Evolutionary conservation across 257 asterid species (phyloP).

Genomic region (Rehmannia glutinosa): DNA sequence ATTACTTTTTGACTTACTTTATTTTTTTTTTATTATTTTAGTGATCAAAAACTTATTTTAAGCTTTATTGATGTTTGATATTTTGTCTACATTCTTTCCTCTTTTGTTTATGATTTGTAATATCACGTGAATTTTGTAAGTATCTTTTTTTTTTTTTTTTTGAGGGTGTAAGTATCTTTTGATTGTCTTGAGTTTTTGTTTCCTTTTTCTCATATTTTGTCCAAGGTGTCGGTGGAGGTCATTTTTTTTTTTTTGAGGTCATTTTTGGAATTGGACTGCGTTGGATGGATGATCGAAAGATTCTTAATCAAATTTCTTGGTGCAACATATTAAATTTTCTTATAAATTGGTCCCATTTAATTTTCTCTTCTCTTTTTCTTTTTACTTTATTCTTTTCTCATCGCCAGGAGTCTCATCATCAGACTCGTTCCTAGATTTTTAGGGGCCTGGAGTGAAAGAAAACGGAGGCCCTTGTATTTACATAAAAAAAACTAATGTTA

Average conservation of each 20-base stretch:
- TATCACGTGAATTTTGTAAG: conserved; percentile 24
- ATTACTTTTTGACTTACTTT: conserved; percentile 7
- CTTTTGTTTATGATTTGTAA: neutral
- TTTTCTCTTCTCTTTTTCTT: no score
- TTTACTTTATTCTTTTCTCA: no score
- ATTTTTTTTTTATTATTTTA: neutral
- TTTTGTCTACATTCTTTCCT: conserved; percentile 7
- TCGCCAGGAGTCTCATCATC: no score
- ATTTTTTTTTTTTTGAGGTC: no score
- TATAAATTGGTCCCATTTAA: neutral
- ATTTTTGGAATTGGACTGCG: conserved; percentile 10
- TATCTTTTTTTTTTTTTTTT: no score
- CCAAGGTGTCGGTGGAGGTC: conserved; percentile 23
- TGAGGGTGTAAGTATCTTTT: no score
- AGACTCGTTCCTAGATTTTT: no score
- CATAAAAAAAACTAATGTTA: no score
- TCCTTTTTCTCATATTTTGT: neutral
- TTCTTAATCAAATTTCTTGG: neutral
- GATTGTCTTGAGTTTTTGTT: neutral
- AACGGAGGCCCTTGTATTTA: no score
- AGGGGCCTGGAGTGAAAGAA: no score
- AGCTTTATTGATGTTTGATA: conserved; percentile 2
- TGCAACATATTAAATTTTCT: neutral
- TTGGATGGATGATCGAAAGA: neutral
- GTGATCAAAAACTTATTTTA: neutral